Base-by-base conservation (phyloP, 2,329 filamentous ascomycete species). In the Penicillium brevicompactum region DNA sequence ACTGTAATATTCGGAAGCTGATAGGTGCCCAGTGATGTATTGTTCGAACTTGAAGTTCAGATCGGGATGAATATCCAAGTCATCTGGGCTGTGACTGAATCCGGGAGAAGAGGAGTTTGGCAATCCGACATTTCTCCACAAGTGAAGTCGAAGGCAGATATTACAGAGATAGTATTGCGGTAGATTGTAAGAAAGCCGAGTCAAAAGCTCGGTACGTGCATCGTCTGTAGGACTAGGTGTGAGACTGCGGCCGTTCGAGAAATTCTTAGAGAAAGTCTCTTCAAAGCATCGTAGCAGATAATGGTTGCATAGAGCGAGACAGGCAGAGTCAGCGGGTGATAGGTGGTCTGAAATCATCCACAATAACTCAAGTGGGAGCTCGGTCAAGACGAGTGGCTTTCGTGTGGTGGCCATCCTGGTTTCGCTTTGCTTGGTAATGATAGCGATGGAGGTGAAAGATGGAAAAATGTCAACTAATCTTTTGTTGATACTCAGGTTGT, bases 111-210 rank as follows among this genome's bases (percentile, higher is more conserved):
- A 13, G 13, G 38, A 18, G 18, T 13, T 9, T 37, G 57, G 55
- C 2, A 53, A 43, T 11, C 47, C 16, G 14, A 56, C 13, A 5
- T 48, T 27, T 49, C 11, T 24, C 59, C 59, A 58, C 18, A 55
- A 45, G 31, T 53, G 57, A 32, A 58, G 48, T 51, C 51, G 44
- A 24, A 55, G 27, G 34, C 57, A 61, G 9, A 32, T 46, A 10
- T 41, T 52, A 24, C 51, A 62, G 32, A 57, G 45, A 41, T 60
- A 38, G 22, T 62, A 60, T 40, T 60, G 40, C n/a, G 49, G 52
- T 38, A 51, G 8, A 18, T 45, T 31, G 32, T 7, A 11, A 38
- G 49, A 38, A 31, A 51, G 24, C 2, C 41, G 22, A 38, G 41
- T 38, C 34, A 45, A 30, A 4, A 51, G n/a, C 9, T 38, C 7